Percentiles rank a stretch among this genome's conserved stretches.
Evolutionary conservation across 2,329 filamentous ascomycete genomes (phyloP).

Genomic region (Phialophora macrospora): DNA sequence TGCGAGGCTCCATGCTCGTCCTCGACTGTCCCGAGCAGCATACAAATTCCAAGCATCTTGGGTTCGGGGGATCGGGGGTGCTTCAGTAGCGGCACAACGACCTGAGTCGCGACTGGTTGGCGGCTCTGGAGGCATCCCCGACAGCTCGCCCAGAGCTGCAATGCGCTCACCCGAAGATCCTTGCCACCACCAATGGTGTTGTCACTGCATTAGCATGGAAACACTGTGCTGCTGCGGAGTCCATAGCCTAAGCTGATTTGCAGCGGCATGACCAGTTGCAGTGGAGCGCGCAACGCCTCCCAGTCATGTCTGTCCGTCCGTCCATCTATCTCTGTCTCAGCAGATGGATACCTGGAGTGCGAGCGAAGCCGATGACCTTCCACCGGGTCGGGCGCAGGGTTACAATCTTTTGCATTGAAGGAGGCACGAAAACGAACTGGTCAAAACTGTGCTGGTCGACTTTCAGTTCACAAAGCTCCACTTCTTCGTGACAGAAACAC

Average conservation of each 20-base stretch:
- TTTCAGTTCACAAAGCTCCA: neutral
- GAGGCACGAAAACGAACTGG: neutral
- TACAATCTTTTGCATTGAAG: neutral
- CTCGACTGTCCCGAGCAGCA: neutral
- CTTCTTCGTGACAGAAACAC: neutral
- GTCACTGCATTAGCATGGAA: slow-evolving; percentile 5
- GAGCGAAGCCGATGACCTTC: neutral
- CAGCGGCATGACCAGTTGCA: neutral
- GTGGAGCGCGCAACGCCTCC: neutral
- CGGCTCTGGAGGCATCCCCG: neutral
- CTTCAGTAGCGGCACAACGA: neutral
- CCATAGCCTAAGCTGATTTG: neutral
- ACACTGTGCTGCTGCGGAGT: neutral
- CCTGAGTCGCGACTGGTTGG: neutral
- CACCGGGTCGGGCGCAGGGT: neutral
- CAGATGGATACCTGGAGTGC: neutral
- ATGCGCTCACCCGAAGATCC: neutral
- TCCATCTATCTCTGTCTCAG: neutral
- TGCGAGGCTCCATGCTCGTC: neutral
- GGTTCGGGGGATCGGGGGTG: neutral
- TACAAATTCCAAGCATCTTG: neutral
- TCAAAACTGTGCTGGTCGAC: neutral
- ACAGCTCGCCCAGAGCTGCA: slow-evolving; percentile 6
- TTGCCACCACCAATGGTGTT: neutral
- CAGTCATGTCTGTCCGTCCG: neutral